Percentiles rank a stretch among this genome's conserved stretches.
phyloP scores from a whole-genome alignment of 2,329 filamentous ascomycete genomes.

The Trichoderma polysporum region DNA sequence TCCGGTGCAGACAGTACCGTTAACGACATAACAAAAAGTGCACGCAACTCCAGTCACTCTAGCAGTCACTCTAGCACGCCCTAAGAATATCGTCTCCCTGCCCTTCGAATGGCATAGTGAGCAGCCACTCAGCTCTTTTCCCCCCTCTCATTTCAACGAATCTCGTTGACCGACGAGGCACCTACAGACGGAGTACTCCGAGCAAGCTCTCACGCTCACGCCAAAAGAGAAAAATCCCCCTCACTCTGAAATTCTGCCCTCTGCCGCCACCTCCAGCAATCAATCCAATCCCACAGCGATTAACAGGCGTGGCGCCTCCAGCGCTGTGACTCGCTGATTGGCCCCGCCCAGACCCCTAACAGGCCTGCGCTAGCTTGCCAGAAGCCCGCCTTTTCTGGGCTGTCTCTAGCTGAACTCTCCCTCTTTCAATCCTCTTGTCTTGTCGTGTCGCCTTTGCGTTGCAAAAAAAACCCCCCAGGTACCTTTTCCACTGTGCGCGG shows the following conservation, averaged over 20 bases:
- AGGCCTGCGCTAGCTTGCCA: conserved; percentile 30
- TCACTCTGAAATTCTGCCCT: background rate
- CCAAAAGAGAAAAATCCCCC: background rate
- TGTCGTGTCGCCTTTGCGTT: background rate
- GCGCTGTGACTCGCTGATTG: conserved; percentile 33
- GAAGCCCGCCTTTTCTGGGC: conserved; percentile 30
- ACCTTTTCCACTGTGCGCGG: background rate
- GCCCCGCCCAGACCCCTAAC: conserved; percentile 30
- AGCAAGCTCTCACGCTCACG: conserved; percentile 4
- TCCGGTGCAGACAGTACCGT: background rate
- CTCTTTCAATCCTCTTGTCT: conserved; percentile 30
- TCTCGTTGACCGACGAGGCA: no score
- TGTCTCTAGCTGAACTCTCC: conserved; percentile 29
- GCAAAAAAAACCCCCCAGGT: background rate
- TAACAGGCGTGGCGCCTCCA: conserved; percentile 31
- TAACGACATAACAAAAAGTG: no score
- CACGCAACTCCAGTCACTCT: background rate
- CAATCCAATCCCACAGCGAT: background rate
- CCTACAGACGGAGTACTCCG: conserved; percentile 6
- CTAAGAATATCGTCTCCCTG: background rate
- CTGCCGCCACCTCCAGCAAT: conserved; percentile 7
- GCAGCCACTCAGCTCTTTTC: background rate
- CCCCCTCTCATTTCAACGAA: no score
- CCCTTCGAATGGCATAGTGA: background rate
- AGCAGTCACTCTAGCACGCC: no score